phyloP scores from a whole-genome alignment of 768 basidiomycete species.

The Mycena indigotica region DNA sequence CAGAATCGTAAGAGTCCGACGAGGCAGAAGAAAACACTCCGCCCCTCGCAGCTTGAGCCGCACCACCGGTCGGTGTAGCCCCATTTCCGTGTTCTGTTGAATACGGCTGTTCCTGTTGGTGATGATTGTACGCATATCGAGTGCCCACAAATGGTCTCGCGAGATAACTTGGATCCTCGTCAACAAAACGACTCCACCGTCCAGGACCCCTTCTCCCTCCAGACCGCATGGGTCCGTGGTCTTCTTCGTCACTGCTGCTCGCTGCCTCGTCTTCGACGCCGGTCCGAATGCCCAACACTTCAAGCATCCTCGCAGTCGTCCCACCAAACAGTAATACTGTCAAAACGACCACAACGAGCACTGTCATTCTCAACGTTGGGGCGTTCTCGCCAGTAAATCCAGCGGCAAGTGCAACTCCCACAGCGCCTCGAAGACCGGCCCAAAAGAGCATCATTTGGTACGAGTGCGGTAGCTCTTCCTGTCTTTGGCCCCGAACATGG shows the following conservation, averaged over 20 bases:
- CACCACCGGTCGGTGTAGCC: slow-evolving; percentile 17
- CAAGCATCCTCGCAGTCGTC: slow-evolving; percentile 96
- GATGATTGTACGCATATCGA: slow-evolving; percentile 75
- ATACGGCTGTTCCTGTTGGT: slow-evolving; percentile 28
- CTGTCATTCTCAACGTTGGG: slow-evolving; percentile 87
- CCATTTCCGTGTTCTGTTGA: neutral
- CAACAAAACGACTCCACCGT: slow-evolving; percentile 47
- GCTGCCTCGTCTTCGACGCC: slow-evolving; percentile 93
- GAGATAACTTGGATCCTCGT: slow-evolving; percentile 46
- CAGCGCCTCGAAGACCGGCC: slow-evolving; percentile 95
- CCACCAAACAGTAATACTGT: slow-evolving; percentile 96
- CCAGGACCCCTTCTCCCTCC: slow-evolving; percentile 37
- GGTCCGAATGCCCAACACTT: slow-evolving; percentile 92
- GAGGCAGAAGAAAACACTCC: slow-evolving; percentile 69
- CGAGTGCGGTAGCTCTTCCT: slow-evolving; percentile 92
- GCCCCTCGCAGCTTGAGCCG: slow-evolving; percentile 30
- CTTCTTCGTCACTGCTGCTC: slow-evolving; percentile 56
- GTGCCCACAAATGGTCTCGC: slow-evolving; percentile 47
- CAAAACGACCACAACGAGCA: slow-evolving; percentile 92
- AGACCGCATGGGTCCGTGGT: slow-evolving; percentile 37
- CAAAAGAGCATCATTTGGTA: slow-evolving; percentile 99
- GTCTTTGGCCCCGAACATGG: slow-evolving; percentile 81
- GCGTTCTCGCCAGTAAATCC: slow-evolving; percentile 95
- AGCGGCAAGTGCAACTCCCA: slow-evolving; percentile 95
- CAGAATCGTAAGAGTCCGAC: slow-evolving; percentile 77